Evolutionary conservation across 768 basidiomycete species (phyloP), one percentile per base, ranked within the genome.

Genomic region (Leucocoprinus sp.): DNA sequence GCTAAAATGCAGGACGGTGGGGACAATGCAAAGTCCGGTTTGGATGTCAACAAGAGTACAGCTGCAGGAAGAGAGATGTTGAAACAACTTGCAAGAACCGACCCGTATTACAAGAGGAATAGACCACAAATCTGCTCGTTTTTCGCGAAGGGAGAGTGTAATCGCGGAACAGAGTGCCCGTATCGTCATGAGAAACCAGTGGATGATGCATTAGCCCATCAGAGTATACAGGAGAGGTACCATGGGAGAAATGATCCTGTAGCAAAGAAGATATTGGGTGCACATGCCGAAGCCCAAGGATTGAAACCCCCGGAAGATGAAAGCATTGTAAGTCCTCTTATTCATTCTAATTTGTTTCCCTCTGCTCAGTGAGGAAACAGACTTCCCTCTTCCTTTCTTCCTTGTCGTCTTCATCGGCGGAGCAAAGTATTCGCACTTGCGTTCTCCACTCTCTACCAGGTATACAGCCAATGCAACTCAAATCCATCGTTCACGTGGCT

Each of bases 61-160:
- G 79, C 84, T 17, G 89, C 88, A 3, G 93, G 91, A 19, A 92
- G 93, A 62, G 96, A 99, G 57, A 93, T 98, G 89, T 68, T 99
- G 44, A 97, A 98, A 65, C 80, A 87, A 52, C 68, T 99, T 8
- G 96, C 96, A 18, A 78, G 95, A 53, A 89, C 88, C 23, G 95
- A 98, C 56, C 96, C 96, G 0, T 92, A 92, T 62, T 98, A 98
- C 69, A 96, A 97, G 64, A 82, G 95, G 46, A 99, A 98, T 65
- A 70, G 86, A 45, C 91, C 96, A 37, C 87, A 97, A 53, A 59
- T 96, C 11, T 99, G 96, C 62, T 90, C 88, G 2, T 98, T 98
- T 75, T 98, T 83, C 59, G 82, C 75, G 40, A 99, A 98, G 65
- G 96, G 96, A 0, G 87, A 93, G 45, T 99, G 96, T 62, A 90